Evolutionary conservation across 352 stramenopile genomes (phyloP).

Genomic region (Pelagophyceae sp.): DNA sequence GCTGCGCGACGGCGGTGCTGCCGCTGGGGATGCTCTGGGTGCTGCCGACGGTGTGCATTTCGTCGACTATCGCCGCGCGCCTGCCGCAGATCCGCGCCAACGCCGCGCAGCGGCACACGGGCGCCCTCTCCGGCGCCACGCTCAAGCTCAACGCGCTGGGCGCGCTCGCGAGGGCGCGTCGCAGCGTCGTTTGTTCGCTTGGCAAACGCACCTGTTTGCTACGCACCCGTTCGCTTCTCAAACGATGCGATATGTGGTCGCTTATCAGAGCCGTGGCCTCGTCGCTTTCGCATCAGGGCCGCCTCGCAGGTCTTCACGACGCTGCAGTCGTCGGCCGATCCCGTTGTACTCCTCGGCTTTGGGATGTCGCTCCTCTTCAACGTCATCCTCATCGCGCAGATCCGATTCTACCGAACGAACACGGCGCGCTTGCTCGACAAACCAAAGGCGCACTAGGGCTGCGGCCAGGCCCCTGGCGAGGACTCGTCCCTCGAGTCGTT

Average conservation of each 20-base stretch:
- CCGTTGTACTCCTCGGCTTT: constrained; percentile 40
- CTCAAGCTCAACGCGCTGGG: constrained; percentile 57
- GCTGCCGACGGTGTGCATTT: constrained; percentile 57
- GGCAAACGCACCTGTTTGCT: no score
- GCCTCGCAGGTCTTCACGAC: constrained; percentile 55
- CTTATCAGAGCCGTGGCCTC: background rate
- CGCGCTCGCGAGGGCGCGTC: constrained; percentile 45
- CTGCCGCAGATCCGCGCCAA: constrained; percentile 58
- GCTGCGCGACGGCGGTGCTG: constrained; percentile 27
- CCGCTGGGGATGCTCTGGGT: constrained; percentile 61
- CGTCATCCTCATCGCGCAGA: constrained; percentile 59
- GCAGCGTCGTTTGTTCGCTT: no score
- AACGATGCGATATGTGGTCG: no score
- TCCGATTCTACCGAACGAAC: constrained; percentile 63
- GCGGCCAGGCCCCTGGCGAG: no score
- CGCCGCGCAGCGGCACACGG: constrained; percentile 69
- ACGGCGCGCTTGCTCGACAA: constrained; percentile 56
- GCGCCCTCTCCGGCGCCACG: constrained; percentile 48
- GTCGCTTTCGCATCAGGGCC: background rate
- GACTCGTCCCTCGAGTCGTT: no score
- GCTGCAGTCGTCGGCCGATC: constrained; percentile 28
- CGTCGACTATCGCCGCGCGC: constrained; percentile 60
- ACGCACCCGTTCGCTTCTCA: no score
- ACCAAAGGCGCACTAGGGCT: no score
- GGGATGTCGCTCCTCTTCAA: constrained; percentile 62